phyloP scores from a whole-genome alignment of 306 rosid species.

The Castanea mollissima region DNA sequence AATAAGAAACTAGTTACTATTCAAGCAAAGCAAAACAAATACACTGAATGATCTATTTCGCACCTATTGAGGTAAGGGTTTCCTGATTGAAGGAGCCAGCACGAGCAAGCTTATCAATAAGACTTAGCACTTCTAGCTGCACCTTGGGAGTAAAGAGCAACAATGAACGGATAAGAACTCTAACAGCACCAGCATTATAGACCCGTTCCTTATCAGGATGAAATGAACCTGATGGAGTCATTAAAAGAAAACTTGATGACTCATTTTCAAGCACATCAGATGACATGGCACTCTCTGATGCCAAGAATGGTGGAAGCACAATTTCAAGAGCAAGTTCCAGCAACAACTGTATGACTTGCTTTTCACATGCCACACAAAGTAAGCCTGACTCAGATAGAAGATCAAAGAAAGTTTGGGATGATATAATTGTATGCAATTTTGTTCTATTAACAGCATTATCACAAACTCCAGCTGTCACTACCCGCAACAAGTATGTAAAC shows the following conservation, averaged over 20 bases:
- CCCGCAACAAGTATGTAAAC: constrained; percentile 70
- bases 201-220: constrained; percentile 72
- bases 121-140: constrained; percentile 73
- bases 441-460: constrained; percentile 78
- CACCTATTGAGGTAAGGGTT: constrained; percentile 86
- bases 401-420: constrained; percentile 89
- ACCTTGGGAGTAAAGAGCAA: constrained; percentile 84
- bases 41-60: constrained; percentile 29
- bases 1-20: constrained; percentile 15
- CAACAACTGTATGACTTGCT: constrained; percentile 89
- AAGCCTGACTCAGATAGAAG: constrained; percentile 92
- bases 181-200: constrained; percentile 83
- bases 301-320: constrained; percentile 74
- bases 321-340: constrained; percentile 94
- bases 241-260: constrained; percentile 49
- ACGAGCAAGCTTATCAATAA: constrained; percentile 77
- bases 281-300: constrained; percentile 50
- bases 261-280: constrained; percentile 45
- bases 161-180: constrained; percentile 76
- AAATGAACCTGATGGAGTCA: constrained; percentile 76
- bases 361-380: constrained; percentile 82
- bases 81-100: constrained; percentile 91
- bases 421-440: constrained; percentile 71
- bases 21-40: constrained; percentile 17
- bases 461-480: constrained; percentile 77